Evolutionary conservation across 2,329 filamentous ascomycete genomes (phyloP).

Genomic region (Fusarium bactridioides): DNA sequence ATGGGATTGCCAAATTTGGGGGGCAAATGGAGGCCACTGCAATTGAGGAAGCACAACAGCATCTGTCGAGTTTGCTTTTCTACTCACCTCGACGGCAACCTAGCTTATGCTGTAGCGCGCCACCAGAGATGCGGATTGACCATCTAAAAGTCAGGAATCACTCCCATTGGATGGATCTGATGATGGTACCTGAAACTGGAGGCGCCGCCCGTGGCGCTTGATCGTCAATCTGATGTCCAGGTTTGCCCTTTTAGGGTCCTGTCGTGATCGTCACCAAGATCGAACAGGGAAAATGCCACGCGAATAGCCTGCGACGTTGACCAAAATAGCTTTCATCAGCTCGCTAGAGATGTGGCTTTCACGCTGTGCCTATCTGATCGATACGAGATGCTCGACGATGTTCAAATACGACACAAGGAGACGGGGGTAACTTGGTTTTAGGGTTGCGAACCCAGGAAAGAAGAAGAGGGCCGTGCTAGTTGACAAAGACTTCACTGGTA

Average conservation of each 20-base stretch:
- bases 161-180: constrained; percentile 33
- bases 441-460: neutral
- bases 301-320: neutral
- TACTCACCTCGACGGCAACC: constrained; percentile 8
- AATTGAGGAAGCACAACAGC: neutral
- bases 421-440: neutral
- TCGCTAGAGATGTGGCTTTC: neutral
- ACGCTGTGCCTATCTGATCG: neutral
- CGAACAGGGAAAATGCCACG: neutral
- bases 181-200: constrained; percentile 39
- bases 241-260: constrained; percentile 6
- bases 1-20: neutral
- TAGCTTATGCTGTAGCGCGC: constrained; percentile 21
- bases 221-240: constrained; percentile 23
- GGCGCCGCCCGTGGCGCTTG: constrained; percentile 35
- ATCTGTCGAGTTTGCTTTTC: constrained; percentile 19
- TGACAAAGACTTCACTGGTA: neutral
- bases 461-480: constrained; percentile 18
- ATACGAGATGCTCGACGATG: neutral
- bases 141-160: constrained; percentile 30
- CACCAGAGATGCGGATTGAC: constrained; percentile 27
- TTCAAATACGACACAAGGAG: neutral
- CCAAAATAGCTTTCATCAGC: neutral
- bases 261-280: neutral
- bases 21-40: neutral